phyloP scores from a whole-genome alignment of 352 stramenopile genomes.

The Phytophthora palmivora region DNA sequence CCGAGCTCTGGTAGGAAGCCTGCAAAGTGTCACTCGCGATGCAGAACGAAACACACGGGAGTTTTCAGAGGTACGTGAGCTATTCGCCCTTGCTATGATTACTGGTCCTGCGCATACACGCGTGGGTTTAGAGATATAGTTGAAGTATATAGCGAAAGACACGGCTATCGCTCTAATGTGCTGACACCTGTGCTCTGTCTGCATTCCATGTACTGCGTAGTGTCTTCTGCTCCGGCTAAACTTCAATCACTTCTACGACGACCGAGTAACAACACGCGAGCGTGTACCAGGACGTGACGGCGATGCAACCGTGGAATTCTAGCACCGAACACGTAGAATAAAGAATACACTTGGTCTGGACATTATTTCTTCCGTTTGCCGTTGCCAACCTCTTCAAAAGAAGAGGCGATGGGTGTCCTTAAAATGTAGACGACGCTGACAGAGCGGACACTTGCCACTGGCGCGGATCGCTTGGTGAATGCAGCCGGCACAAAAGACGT shows the following conservation, averaged over 20 bases:
- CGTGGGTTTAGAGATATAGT: constrained; percentile 16
- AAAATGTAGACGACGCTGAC: constrained; percentile 60
- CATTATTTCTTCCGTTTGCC: neutral
- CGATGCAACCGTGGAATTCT: constrained; percentile 10
- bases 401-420: constrained; percentile 85
- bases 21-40: constrained; percentile 33
- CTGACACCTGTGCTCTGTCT: constrained; percentile 31
- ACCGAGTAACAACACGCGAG: constrained; percentile 13
- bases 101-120: constrained; percentile 11
- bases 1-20: constrained; percentile 26
- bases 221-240: constrained; percentile 65
- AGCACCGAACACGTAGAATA: constrained; percentile 22
- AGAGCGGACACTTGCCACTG: constrained; percentile 81
- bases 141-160: constrained; percentile 26
- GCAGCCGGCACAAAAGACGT: constrained; percentile 82
- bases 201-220: constrained; percentile 38
- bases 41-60: constrained; percentile 39
- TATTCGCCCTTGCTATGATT: constrained; percentile 10
- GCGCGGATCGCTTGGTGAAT: constrained; percentile 74
- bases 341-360: constrained; percentile 28
- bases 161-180: constrained; percentile 25
- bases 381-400: constrained; percentile 77
- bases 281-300: constrained; percentile 9
- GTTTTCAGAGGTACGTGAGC: constrained; percentile 52
- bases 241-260: constrained; percentile 56